These are phyloP conservation scores for Pichia thaimueangensis DNA, from an alignment of 805 yeast genomes.

Conservation along the genomic window DNA sequence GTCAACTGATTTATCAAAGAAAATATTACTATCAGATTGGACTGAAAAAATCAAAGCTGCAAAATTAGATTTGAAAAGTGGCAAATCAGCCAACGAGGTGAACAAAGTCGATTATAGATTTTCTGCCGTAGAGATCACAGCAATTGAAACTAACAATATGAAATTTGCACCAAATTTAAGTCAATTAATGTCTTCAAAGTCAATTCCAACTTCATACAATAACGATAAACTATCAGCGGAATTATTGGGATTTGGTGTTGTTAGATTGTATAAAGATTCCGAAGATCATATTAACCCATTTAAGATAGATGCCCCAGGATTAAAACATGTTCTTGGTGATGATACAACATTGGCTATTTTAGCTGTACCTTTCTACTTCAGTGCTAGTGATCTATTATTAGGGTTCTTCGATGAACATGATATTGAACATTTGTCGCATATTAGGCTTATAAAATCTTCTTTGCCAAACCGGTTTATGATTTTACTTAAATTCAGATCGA, in stretches of 20 bases:
- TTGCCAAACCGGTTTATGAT: conserved; percentile 68
- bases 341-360: conserved; percentile 68
- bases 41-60: neutral
- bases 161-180: neutral
- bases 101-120: conserved; percentile 28
- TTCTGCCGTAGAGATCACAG: conserved; percentile 28
- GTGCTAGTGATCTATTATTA: conserved; percentile 67
- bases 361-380: conserved; percentile 84
- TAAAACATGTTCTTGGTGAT: conserved; percentile 35
- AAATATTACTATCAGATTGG: neutral
- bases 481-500: conserved; percentile 61
- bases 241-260: conserved; percentile 67
- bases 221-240: conserved; percentile 50
- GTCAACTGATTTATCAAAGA: too few species aligned
- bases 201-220: conserved; percentile 9
- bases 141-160: conserved; percentile 18
- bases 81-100: neutral
- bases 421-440: conserved; percentile 53
- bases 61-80: neutral
- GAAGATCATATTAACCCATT: conserved; percentile 22
- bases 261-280: conserved; percentile 56
- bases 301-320: conserved; percentile 14
- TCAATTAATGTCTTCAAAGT: conserved; percentile 2
- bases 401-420: conserved; percentile 71
- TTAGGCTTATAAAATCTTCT: conserved; percentile 63